Percentiles rank a stretch among this genome's conserved stretches.
phyloP scores from a whole-genome alignment of 78 protist genomes.

The Dictyostelium firmibasis region DNA sequence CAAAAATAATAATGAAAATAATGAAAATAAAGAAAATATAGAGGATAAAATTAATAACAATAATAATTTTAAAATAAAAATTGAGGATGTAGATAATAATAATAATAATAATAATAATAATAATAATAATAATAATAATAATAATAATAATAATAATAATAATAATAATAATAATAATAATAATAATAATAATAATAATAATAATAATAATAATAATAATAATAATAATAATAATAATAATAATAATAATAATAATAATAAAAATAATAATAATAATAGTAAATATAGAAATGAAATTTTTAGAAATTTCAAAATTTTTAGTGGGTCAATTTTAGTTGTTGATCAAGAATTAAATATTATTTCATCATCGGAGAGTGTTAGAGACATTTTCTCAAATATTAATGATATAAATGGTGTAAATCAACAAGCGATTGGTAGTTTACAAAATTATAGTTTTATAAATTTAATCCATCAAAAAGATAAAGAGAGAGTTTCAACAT shows the following conservation, averaged over 20 bases:
- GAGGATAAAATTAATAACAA: neutral
- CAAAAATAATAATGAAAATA: neutral
- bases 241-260: too few relatives aligned
- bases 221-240: too few relatives aligned
- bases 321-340: neutral
- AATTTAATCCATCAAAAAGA: neutral
- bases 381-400: constrained; percentile 8
- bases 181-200: too few relatives aligned
- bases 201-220: too few relatives aligned
- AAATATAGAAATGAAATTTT: neutral
- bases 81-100: neutral
- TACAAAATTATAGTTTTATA: neutral
- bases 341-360: constrained; percentile 15
- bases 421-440: neutral
- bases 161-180: too few relatives aligned
- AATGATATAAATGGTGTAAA: constrained; percentile 4
- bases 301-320: neutral
- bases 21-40: neutral
- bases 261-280: neutral
- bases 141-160: too few relatives aligned
- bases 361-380: neutral
- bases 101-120: neutral
- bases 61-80: neutral
- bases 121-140: neutral
- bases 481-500: neutral